A percentile compares a stretch with the other conserved stretches of the same genome.
These are phyloP conservation scores for Saturnispora silvae DNA, from an alignment of 805 yeast species.

Conservation along the genomic window DNA sequence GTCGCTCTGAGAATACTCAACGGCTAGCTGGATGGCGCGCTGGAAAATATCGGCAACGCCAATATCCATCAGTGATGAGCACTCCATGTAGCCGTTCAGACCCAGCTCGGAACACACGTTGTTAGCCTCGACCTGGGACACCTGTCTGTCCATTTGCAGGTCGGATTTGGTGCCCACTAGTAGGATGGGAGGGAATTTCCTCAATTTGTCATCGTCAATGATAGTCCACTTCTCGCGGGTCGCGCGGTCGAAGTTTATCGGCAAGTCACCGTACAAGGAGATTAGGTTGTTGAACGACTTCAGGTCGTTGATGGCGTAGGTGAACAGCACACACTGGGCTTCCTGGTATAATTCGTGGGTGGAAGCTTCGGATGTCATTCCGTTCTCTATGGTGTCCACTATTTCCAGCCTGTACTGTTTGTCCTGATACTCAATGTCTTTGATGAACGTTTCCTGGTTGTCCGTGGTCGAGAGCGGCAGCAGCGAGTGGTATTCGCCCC, in stretches of 20 bases:
- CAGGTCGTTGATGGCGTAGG: conserved; percentile 36
- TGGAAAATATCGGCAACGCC: conserved; percentile 75
- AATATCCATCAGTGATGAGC: conserved; percentile 71
- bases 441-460: conserved; percentile 22
- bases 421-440: conserved; percentile 24
- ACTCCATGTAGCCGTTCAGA: conserved; percentile 41
- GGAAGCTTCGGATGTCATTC: conserved; percentile 28
- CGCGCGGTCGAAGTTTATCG: conserved; percentile 23
- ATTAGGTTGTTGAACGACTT: conserved; percentile 10
- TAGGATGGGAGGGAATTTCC: conserved; percentile 17
- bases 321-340: conserved; percentile 42
- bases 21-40: conserved; percentile 12
- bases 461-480: conserved; percentile 17
- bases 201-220: conserved; percentile 4
- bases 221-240: conserved; percentile 3
- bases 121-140: conserved; percentile 33
- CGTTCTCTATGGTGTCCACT: conserved; percentile 88
- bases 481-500: conserved; percentile 16
- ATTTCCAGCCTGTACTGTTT: conserved; percentile 33
- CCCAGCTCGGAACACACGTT: conserved; percentile 17
- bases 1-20: conserved; percentile 8
- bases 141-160: conserved; percentile 66
- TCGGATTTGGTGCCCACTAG: conserved; percentile 78
- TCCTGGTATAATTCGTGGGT: conserved; percentile 13
- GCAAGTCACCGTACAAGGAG: conserved; percentile 19